phyloP scores from a whole-genome alignment of 805 yeast genomes.

The Metschnikowia orientalis region DNA sequence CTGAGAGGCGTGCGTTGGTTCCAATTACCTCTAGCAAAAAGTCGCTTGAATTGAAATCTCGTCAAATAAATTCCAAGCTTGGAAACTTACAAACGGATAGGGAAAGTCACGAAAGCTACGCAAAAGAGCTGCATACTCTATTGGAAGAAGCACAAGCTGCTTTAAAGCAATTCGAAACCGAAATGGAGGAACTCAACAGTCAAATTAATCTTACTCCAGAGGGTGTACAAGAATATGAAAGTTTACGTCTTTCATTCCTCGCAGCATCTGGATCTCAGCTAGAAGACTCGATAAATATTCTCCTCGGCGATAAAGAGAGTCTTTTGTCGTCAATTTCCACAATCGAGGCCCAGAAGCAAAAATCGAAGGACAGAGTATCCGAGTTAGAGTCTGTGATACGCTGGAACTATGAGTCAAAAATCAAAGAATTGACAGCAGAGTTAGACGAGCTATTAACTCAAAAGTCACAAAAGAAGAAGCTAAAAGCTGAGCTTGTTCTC shows the following conservation, averaged over 20 bases:
- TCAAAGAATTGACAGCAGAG: conserved; percentile 25
- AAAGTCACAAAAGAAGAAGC: conserved; percentile 24
- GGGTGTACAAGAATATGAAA: conserved; percentile 54
- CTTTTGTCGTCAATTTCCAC: conserved; percentile 25
- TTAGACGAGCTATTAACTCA: conserved; percentile 28
- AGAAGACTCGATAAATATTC: conserved; percentile 45
- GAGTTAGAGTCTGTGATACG: conserved; percentile 34
- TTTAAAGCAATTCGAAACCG: conserved; percentile 28
- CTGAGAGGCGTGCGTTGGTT: conserved; percentile 45
- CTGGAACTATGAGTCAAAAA: conserved; percentile 35
- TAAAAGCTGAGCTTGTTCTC: conserved; percentile 27
- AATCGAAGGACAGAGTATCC: conserved; percentile 35
- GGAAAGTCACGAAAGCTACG: conserved; percentile 41
- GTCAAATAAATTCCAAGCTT: conserved; percentile 44
- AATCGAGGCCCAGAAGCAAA: conserved; percentile 28
- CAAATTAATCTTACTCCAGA: conserved; percentile 40
- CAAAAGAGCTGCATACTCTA: conserved; percentile 22
- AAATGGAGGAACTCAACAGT: conserved; percentile 17
- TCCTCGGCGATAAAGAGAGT: conserved; percentile 44
- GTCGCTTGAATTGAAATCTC: conserved; percentile 44
- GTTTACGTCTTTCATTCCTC: conserved; percentile 52
- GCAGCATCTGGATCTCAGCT: conserved; percentile 52
- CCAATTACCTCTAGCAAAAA: conserved; percentile 59
- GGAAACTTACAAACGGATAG: conserved; percentile 50
- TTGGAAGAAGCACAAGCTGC: conserved; percentile 16